These are phyloP conservation scores for Sporothrix humicola DNA, from an alignment of 2,329 filamentous ascomycete genomes.

Conservation along the genomic window DNA sequence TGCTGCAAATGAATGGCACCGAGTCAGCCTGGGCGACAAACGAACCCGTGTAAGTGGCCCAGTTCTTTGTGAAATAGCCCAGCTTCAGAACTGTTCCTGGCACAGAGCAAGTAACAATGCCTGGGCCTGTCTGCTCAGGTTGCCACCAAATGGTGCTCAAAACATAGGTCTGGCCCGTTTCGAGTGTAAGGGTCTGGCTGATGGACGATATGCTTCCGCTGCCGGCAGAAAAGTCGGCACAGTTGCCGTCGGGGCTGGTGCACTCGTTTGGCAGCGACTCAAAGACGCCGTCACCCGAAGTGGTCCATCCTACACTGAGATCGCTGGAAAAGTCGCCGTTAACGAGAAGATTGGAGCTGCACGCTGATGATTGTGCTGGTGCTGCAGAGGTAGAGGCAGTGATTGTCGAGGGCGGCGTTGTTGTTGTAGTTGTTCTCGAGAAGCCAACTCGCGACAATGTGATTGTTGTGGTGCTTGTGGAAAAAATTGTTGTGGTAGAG, in stretches of 20 bases:
- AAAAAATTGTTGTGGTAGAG: not conserved
- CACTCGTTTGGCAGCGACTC: not conserved
- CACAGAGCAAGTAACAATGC: not conserved
- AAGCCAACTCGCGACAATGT: not conserved
- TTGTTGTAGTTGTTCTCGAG: not conserved
- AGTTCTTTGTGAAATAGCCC: not conserved
- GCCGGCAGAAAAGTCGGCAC: not conserved
- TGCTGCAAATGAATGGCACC: not conserved
- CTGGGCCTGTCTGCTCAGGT: not conserved
- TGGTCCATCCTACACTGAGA: not conserved
- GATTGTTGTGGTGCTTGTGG: not conserved
- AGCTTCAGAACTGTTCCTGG: not conserved
- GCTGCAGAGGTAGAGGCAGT: not conserved
- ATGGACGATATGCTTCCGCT: not conserved
- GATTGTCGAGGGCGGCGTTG: not conserved
- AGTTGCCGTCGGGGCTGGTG: not conserved
- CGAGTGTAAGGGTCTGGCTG: not conserved
- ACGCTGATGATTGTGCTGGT: not conserved
- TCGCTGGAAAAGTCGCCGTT: not conserved
- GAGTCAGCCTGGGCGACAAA: not conserved
- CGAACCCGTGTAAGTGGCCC: not conserved
- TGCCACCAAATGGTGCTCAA: not conserved
- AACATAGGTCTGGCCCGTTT: not conserved
- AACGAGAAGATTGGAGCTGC: not conserved
- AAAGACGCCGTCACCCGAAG: not conserved